A percentile compares a stretch with the other conserved stretches of the same genome.
Conservation (phyloP, 441 rosid genomes). For the Populus hybrid region DNA sequence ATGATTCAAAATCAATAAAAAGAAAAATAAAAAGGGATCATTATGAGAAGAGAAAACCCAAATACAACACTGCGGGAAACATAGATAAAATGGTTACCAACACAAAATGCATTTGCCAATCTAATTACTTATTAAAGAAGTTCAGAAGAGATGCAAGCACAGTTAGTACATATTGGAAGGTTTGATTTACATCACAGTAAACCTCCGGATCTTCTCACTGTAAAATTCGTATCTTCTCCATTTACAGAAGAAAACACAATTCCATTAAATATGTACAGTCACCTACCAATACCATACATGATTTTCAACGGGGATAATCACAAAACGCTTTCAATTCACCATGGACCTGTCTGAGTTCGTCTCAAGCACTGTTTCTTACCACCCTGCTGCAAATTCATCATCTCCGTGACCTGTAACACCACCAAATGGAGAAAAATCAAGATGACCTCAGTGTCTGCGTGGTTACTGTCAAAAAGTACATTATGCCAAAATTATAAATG, state of each 20-base stretch:
- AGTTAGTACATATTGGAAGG: conserved; percentile 12
- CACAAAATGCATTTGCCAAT: conserved; percentile 3
- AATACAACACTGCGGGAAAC: not conserved
- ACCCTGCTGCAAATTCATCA: conserved; percentile 49
- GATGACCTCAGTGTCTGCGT: not conserved
- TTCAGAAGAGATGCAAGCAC: conserved; percentile 8
- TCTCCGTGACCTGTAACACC: conserved; percentile 56
- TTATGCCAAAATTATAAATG: not conserved
- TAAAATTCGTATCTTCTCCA: conserved; percentile 21
- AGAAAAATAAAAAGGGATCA: not conserved
- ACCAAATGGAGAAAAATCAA: conserved; percentile 16
- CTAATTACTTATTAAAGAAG: conserved; percentile 9
- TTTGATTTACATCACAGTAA: conserved; percentile 14
- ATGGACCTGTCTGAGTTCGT: conserved; percentile 86
- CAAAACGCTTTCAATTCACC: conserved; percentile 45
- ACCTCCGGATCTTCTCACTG: conserved; percentile 18
- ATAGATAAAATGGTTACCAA: not conserved
- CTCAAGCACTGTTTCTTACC: conserved; percentile 60
- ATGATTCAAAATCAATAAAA: no score
- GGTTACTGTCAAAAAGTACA: not conserved
- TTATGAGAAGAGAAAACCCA: no score
- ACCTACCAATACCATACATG: conserved; percentile 27
- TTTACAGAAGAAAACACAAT: conserved; percentile 20
- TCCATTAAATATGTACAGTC: conserved; percentile 39
- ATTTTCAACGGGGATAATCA: conserved; percentile 11